phyloP scores from a whole-genome alignment of 345 rosid genomes.

The Nephelium lappaceum region DNA sequence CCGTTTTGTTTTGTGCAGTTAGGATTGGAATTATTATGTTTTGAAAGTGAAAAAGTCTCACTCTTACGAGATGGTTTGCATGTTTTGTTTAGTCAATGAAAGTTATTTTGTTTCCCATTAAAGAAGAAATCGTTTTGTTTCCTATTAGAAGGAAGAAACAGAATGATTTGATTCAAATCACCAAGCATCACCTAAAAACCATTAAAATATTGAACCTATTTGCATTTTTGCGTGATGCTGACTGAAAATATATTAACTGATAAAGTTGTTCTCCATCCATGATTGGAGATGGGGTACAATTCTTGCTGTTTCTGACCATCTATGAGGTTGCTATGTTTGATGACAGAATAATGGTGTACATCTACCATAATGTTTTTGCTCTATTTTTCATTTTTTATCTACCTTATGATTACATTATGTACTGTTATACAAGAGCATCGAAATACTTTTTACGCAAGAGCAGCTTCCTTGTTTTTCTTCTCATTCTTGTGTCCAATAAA shows the following conservation, averaged over 20 bases:
- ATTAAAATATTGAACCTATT: not conserved
- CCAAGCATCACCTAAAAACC: not conserved
- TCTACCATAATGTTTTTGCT: not conserved
- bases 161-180: not conserved
- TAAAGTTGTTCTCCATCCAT: conserved; percentile 17
- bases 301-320: conserved; percentile 12
- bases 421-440: conserved; percentile 7
- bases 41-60: no score
- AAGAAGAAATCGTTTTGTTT: not conserved
- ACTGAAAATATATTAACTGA: not conserved
- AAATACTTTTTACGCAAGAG: conserved; percentile 40
- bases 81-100: not conserved
- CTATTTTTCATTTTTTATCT: conserved; percentile 8
- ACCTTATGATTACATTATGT: conserved; percentile 14
- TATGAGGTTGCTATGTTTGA: conserved; percentile 23
- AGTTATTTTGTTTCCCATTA: not conserved
- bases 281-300: conserved; percentile 22
- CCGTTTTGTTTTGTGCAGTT: no score
- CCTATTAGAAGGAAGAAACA: not conserved
- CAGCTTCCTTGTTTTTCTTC: conserved; percentile 45
- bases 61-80: not conserved
- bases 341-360: conserved; percentile 28
- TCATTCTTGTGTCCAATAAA: conserved; percentile 46
- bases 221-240: conserved; percentile 8
- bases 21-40: no score